A percentile compares a stretch with the other conserved stretches of the same genome.
phyloP scores from a whole-genome alignment of 2,329 filamentous ascomycete species.

The Didymella glomerata region DNA sequence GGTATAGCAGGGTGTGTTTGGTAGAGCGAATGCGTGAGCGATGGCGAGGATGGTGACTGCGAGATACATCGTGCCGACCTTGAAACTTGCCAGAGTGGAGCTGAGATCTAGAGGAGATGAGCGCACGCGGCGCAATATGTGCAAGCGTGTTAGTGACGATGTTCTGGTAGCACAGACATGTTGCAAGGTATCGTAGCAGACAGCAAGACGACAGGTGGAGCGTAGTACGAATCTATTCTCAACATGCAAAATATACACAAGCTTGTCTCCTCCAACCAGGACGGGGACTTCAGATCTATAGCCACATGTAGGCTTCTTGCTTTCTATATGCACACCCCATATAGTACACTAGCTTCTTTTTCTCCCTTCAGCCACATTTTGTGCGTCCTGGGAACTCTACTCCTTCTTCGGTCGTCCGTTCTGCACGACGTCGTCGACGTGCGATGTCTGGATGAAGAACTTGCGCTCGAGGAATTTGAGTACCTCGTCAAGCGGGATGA shows the following conservation, averaged over 20 bases:
- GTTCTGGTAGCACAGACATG: neutral
- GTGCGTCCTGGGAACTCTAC: conserved; percentile 13
- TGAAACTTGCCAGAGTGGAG: neutral
- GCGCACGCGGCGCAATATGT: neutral
- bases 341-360: conserved; percentile 6
- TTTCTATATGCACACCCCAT: conserved; percentile 10
- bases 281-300: conserved; percentile 1
- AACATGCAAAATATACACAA: conserved; percentile 20
- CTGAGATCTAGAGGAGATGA: neutral
- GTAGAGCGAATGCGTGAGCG: neutral
- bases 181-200: neutral
- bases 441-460: conserved; percentile 43
- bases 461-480: conserved; percentile 77
- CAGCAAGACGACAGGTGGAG: conserved; percentile 1
- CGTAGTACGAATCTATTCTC: conserved; percentile 16
- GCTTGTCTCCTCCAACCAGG: neutral
- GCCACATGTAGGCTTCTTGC: neutral
- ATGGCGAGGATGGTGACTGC: neutral
- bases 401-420: conserved; percentile 41
- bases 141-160: neutral
- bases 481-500: conserved; percentile 85
- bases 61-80: neutral
- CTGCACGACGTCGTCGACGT: conserved; percentile 26
- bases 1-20: neutral
- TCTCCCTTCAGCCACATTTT: neutral